These are phyloP conservation scores for Otatea glauca DNA, from an alignment of 176 grass and related monocot species.

Conservation along the genomic window DNA sequence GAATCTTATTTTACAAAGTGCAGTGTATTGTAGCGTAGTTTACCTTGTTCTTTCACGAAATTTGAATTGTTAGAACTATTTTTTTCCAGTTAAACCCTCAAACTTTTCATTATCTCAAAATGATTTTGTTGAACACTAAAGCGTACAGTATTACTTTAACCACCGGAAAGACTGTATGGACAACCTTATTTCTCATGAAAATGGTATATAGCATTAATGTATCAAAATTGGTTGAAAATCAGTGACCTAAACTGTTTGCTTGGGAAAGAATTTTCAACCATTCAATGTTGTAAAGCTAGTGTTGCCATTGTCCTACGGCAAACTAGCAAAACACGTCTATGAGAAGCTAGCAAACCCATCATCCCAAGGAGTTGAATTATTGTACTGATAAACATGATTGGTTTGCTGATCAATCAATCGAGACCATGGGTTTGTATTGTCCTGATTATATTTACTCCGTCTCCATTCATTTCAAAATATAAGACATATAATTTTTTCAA, in stretches of 20 bases:
- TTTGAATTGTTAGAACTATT: background rate
- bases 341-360: background rate
- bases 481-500: background rate
- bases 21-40: background rate
- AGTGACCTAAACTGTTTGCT: background rate
- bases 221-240: background rate
- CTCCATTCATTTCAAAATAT: background rate
- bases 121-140: background rate
- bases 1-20: slow-evolving; percentile 19
- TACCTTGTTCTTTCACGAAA: background rate
- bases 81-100: slow-evolving; percentile 1
- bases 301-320: background rate
- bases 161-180: background rate
- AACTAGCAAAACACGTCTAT: background rate
- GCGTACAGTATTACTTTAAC: background rate
- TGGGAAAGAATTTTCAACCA: background rate
- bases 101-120: background rate
- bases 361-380: background rate
- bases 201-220: background rate
- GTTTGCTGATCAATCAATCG: background rate
- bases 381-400: background rate
- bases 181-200: background rate
- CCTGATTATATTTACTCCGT: background rate
- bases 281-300: too few species aligned
- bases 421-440: background rate